Evolutionary conservation across 2,329 filamentous ascomycete species (phyloP).

Genomic region (Arthrobotrys entomopaga): DNA sequence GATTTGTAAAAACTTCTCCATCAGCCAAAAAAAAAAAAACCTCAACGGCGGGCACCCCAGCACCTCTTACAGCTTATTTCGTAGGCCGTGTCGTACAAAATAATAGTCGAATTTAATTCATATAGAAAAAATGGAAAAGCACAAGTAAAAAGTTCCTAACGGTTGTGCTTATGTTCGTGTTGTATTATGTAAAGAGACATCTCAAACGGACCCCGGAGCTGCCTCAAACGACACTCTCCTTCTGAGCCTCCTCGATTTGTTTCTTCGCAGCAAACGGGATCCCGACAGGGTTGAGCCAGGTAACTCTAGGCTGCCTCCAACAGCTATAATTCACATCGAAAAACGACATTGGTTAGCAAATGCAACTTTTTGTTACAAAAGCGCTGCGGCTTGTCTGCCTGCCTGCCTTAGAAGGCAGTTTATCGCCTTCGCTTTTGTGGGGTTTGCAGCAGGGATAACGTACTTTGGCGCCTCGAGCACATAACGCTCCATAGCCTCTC

Average conservation of each 20-base stretch:
- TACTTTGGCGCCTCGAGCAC: slow-evolving; percentile 62
- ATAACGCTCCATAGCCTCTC: slow-evolving; percentile 94
- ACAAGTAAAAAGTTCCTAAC: not conserved
- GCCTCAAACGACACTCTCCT: slow-evolving; percentile 5
- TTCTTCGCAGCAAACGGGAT: slow-evolving; percentile 53
- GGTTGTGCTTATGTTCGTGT: not conserved
- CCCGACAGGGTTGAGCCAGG: slow-evolving; percentile 54
- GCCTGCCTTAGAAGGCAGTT: slow-evolving; percentile 19
- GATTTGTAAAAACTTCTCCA: slow-evolving; percentile 13
- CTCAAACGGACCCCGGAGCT: slow-evolving; percentile 6
- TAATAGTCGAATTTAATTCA: not conserved
- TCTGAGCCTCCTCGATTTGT: slow-evolving; percentile 48
- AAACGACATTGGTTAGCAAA: slow-evolving; percentile 25
- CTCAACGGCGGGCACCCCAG: not conserved
- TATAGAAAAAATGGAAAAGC: not conserved
- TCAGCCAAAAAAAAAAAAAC: too few species aligned
- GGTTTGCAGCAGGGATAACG: slow-evolving; percentile 10
- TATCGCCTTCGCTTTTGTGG: not conserved
- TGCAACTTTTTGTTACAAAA: not conserved
- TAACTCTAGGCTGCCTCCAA: slow-evolving; percentile 55
- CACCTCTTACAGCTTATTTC: not conserved
- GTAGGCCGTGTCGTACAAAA: not conserved
- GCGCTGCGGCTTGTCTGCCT: slow-evolving; percentile 2
- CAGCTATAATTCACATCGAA: slow-evolving; percentile 32
- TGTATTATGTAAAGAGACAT: slow-evolving; percentile 10